Evolutionary conservation across 495 filamentous ascomycete species (phyloP), one percentile per base, ranked within the genome.

Genomic region (Aspergillus ostianus): DNA sequence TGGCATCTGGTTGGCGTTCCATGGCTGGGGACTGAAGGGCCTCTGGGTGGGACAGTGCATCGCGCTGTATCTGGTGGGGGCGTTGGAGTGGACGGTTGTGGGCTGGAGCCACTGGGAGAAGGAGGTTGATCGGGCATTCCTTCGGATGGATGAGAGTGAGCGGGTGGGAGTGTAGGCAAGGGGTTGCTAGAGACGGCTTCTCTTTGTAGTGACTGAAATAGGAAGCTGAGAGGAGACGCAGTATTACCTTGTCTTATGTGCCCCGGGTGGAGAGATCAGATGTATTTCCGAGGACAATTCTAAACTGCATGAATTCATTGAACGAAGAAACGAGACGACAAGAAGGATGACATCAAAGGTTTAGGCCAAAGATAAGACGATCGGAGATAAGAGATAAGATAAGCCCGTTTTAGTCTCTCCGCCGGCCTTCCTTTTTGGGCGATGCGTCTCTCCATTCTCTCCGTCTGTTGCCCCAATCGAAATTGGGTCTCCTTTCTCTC

Each of bases 31-130:
- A 1, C 78, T 97, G 10, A 79, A 80, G 50, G 92, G 92, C 1
- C 67, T 96, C 27, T 96, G 92, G 92, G 78, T 95, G 23, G 93
- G 92, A 26, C 91, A 95, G 69, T 97, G 92, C 72, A 87, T 95
- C 68, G 92, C 92, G 2, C 71, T 96, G 52, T 96, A 93, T 67
- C 73, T 93, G 29, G 92, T 95, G 6, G 93, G 92, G 0, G 70
- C 77, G 3, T 58, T 92, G 19, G 90, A 96, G 69, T 96, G 91
- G 92, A 73, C 81, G 20, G 86, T 96, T 69, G 91, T 96, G 23
- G 85, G 85, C 0, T 76, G 85, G 67, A 93, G 87, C 63, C 79
- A 91, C 58, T 96, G 91, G 91, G 84, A 92, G 0, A 70, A 77
- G 56, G 87, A 96, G 73, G 91, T 96, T 26, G 68, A 77, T 57